Evolutionary conservation across 768 basidiomycete genomes (phyloP).

Genomic region (Pisolithus orientalis): DNA sequence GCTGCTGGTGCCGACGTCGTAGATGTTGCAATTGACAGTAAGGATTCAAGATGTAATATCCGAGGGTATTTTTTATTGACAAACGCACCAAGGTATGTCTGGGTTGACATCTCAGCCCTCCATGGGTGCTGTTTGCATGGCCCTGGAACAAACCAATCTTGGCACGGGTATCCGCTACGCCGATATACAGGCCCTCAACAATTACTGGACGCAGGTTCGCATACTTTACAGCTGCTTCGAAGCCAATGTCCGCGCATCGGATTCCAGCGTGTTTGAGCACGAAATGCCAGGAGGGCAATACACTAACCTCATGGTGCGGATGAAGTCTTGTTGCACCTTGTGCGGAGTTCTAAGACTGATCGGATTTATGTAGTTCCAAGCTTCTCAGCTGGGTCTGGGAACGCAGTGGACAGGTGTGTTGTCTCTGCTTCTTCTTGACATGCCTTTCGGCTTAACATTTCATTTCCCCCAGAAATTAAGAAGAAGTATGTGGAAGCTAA

Average conservation of each 20-base stretch:
- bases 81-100: slow-evolving; percentile 72
- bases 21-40: slow-evolving; percentile 97
- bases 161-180: slow-evolving; percentile 96
- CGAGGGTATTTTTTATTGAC: slow-evolving; percentile 7
- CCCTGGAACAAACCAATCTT: slow-evolving; percentile 87
- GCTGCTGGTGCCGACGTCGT: slow-evolving; percentile 97
- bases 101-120: slow-evolving; percentile 97
- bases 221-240: slow-evolving; percentile 95
- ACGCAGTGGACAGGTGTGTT: slow-evolving; percentile 84
- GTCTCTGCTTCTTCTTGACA: slow-evolving; percentile 4
- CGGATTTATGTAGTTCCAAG: slow-evolving; percentile 75
- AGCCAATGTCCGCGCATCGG: slow-evolving; percentile 94
- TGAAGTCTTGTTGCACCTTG: slow-evolving; percentile 4
- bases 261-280: slow-evolving; percentile 97
- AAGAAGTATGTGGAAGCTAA: slow-evolving; percentile 99
- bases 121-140: slow-evolving; percentile 95
- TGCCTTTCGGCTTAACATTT: slow-evolving; percentile 4
- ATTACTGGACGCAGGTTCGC: slow-evolving; percentile 97
- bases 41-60: slow-evolving; percentile 24
- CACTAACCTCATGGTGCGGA: slow-evolving; percentile 84
- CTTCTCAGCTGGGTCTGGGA: slow-evolving; percentile 91
- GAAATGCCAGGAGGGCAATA: slow-evolving; percentile 99
- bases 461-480: slow-evolving; percentile 71
- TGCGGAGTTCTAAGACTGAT: slow-evolving; percentile 15
- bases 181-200: slow-evolving; percentile 94